Base-by-base conservation (phyloP, 202 grass and related monocot species). In the Miscanthus sacchariflorus region DNA sequence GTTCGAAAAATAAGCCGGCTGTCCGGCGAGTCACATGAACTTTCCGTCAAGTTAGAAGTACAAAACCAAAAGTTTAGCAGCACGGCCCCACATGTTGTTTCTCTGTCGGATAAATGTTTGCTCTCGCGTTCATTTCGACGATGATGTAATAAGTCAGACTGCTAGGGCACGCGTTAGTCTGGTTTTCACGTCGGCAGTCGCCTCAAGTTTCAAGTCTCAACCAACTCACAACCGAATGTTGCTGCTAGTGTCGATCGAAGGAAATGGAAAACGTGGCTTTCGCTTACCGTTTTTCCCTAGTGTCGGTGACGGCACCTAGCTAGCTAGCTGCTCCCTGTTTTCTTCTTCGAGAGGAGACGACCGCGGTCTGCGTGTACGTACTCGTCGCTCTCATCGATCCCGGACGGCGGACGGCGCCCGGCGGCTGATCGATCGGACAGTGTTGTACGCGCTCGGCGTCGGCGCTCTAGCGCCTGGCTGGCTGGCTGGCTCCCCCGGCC, bases 11-110 rank as follows among this genome's bases (percentile, higher is more conserved):
- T 63, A 24, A 63, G n/a, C 21, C 9, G 21, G 9, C 19, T 63
- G 59, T 24, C 21, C 14, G 49, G 43, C 9, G 5, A 3, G 35
- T 63, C 76, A 39, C 49, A 3, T 5, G 36, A 43, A 19, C 81
- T 83, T 83, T 33, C 23, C 70, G 81, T 83, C 50, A 61, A 28
- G 5, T 83, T 72, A 42, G 48, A 72, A 83, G 81, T 43, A 56
- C 65, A 9, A 24, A 24, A 12, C 50, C 50, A 15, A 73, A 72
- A 59, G 68, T 73, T 72, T 28, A 61, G 69, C 69, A 61, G 69
- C 35, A 19, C 23, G 81, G 8, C 69, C 68, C 81, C 21, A 61
- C 69, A 17, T 80, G 82, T 23, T 38, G 77, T 9, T 9, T 15
- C 58, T 38, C 33, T 78, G 66, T 90, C 8, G 50, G 83, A 5